A percentile compares a stretch with the other conserved stretches of the same genome.
These are phyloP conservation scores for Fistulinella prunicolor DNA, from an alignment of 768 basidiomycete genomes.

Conservation along the genomic window DNA sequence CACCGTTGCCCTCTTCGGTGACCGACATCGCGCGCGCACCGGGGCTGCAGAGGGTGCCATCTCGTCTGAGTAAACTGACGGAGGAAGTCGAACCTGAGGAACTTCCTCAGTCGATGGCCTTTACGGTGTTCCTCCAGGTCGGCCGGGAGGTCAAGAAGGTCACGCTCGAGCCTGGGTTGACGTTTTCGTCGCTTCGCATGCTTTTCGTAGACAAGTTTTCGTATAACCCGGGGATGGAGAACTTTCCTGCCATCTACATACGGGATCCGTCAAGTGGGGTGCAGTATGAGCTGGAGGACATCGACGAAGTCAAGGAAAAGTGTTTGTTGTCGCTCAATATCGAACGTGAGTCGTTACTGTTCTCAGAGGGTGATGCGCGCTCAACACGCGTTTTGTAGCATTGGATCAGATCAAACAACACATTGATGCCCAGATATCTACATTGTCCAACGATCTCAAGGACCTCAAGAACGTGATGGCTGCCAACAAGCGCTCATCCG, in stretches of 20 bases:
- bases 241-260: constrained; percentile 95
- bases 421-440: constrained; percentile 87
- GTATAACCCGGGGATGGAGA: constrained; percentile 88
- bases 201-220: constrained; percentile 94
- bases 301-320: constrained; percentile 87
- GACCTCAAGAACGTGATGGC: constrained; percentile 73
- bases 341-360: constrained; percentile 69
- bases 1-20: constrained; percentile 47
- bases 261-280: constrained; percentile 90
- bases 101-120: constrained; percentile 22
- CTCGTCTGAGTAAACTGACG: constrained; percentile 16
- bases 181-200: constrained; percentile 73
- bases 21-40: constrained; percentile 35
- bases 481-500: constrained; percentile 51
- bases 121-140: constrained; percentile 84
- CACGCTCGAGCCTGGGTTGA: constrained; percentile 62
- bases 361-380: constrained; percentile 3
- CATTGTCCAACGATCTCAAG: constrained; percentile 83
- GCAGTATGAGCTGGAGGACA: constrained; percentile 93
- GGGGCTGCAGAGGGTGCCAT: not conserved
- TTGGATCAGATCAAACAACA: constrained; percentile 99
- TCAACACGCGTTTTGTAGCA: constrained; percentile 45
- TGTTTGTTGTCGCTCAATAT: constrained; percentile 91
- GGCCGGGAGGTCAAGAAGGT: constrained; percentile 91
- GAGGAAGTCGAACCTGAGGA: constrained; percentile 23